Conservation (phyloP, 2,329 filamentous ascomycete species). For the Fusarium stilboides region DNA sequence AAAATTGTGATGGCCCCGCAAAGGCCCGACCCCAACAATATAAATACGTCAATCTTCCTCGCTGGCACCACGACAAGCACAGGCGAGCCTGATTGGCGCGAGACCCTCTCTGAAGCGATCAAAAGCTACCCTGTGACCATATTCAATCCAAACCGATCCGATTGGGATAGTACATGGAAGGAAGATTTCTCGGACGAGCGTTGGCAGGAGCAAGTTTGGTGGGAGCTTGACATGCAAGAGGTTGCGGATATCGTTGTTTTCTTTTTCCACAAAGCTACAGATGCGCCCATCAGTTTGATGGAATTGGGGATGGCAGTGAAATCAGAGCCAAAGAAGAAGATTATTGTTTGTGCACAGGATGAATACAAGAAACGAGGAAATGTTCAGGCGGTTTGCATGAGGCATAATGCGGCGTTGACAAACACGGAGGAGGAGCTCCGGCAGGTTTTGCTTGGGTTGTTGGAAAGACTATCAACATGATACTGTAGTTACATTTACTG, state of each 20-base stretch:
- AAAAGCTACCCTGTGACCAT: constrained; percentile 65
- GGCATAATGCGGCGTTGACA: constrained; percentile 62
- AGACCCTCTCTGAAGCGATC: constrained; percentile 59
- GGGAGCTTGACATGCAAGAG: constrained; percentile 73
- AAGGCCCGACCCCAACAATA: background rate
- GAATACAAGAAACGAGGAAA: constrained; percentile 73
- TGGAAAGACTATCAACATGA: background rate
- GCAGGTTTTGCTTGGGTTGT: constrained; percentile 50
- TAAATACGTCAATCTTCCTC: constrained; percentile 64
- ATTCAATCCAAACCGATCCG: constrained; percentile 68
- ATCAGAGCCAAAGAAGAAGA: constrained; percentile 59
- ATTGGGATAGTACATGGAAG: constrained; percentile 70
- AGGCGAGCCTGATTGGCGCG: constrained; percentile 66
- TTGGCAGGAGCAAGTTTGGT: constrained; percentile 70
- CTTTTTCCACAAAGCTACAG: constrained; percentile 68
- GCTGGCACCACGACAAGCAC: constrained; percentile 69
- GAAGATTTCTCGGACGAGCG: constrained; percentile 63
- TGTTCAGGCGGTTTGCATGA: constrained; percentile 69
- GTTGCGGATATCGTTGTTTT: constrained; percentile 68
- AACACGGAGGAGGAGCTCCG: constrained; percentile 59
- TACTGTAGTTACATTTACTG: too few species aligned
- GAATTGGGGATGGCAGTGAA: constrained; percentile 71
- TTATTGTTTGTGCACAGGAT: constrained; percentile 67
- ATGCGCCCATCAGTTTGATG: constrained; percentile 71
- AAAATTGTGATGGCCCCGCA: constrained; percentile 22